Evolutionary conservation across 2,329 filamentous ascomycete genomes (phyloP), one percentile per base, ranked within the genome.

Genomic region (Tolypocladium sp.): DNA sequence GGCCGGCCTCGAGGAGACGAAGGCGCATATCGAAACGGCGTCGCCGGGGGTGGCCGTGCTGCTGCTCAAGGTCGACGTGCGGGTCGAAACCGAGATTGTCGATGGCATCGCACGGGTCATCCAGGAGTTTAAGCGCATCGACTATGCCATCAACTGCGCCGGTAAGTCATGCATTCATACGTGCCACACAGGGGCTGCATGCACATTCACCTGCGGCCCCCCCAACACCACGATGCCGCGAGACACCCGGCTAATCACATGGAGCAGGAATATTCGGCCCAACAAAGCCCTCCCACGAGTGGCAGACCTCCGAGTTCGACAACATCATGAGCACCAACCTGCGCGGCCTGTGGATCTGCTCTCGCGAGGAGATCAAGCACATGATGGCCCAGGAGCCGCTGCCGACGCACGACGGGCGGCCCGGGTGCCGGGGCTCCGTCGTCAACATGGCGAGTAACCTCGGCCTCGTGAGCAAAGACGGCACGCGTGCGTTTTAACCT

Each of bases 91-190:
- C 1, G 66, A 74, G 5, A 67, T 79, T 10, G 60, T 71, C 5
- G 57, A 57, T 4, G 68, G 73, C 12, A 66, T 79, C 56, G 66
- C 68, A 4, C 52, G 63, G 56, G 66, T 69, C 3, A 68, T 76
- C 4, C 60, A 64, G 2, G 62, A 66, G 17, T 77, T 75, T 58
- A 73, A 73, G 0, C 67, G 76, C 5, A 70, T 80, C 20, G 77
- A 80, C 65, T 80, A 80, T 65, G 74, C 74, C 22, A 72, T 77
- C 41, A 79, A 80, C 65, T 74, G 70, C 59, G 78, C 77, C 30
- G 76, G 72, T 73, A 55, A 75, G 72, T 73, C 55, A 41, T 61
- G 61, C 13, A 4, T 20, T 13, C 30, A 33, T 30, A 4, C 10
- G 4, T 10, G 7, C 8, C 46, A 5, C 25, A 30, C 1, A 9